A percentile compares a stretch with the other conserved stretches of the same genome.
Conservation (phyloP, 2,329 filamentous ascomycete genomes). For the Grosmannia serpens region DNA sequence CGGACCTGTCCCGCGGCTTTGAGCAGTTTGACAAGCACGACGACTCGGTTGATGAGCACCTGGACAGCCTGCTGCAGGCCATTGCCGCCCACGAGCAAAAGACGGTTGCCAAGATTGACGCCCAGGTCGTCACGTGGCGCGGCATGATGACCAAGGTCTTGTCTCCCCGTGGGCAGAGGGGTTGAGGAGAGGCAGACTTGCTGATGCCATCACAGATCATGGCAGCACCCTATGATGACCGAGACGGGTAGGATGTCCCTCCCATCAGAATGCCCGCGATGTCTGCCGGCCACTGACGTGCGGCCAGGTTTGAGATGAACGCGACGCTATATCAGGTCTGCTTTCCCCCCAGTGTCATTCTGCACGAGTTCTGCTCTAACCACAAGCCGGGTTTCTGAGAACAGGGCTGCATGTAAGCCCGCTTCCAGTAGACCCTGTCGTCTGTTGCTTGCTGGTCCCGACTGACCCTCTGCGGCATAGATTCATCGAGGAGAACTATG, state of each 20-base stretch:
- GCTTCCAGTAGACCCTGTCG: not conserved
- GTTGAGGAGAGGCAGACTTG: too few relatives aligned
- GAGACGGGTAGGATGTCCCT: conserved; percentile 51
- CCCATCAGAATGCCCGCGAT: not conserved
- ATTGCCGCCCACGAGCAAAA: conserved; percentile 63
- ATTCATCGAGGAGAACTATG: conserved; percentile 87
- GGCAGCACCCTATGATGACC: conserved; percentile 68
- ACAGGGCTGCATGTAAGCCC: conserved; percentile 11
- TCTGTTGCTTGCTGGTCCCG: conserved; percentile 4
- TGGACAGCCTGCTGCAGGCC: conserved; percentile 71
- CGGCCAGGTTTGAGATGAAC: conserved; percentile 80
- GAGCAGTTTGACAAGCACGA: conserved; percentile 75
- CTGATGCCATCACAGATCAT: conserved; percentile 51
- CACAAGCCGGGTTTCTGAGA: not conserved
- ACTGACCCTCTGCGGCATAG: conserved; percentile 29
- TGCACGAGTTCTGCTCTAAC: not conserved
- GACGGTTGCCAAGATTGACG: conserved; percentile 54
- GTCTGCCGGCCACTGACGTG: not conserved
- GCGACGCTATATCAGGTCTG: conserved; percentile 79
- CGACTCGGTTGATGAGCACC: conserved; percentile 67
- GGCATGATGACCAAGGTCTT: conserved; percentile 97
- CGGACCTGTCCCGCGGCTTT: conserved; percentile 70
- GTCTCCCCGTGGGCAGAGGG: too few relatives aligned
- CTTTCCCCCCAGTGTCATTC: conserved; percentile 1
- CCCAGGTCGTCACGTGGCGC: conserved; percentile 82